A percentile compares a stretch with the other conserved stretches of the same genome.
These are phyloP conservation scores for Chaetoscypha palmicola DNA, from an alignment of 2,329 filamentous ascomycete species.

Conservation along the genomic window DNA sequence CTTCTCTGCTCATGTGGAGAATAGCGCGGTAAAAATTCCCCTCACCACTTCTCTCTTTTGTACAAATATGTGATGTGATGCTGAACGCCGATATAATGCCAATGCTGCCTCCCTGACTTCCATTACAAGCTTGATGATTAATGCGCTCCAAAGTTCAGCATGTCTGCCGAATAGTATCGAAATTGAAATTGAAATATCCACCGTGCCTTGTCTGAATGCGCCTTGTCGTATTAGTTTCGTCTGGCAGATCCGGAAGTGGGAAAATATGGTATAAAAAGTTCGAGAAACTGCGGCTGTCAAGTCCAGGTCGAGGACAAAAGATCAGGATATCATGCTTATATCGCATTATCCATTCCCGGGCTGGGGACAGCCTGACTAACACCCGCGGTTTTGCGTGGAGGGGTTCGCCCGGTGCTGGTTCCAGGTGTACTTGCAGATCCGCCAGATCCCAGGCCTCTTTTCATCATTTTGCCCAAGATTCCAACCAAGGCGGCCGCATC, in stretches of 20 bases:
- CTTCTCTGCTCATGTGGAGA: too few species aligned
- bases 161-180: background rate
- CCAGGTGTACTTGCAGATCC: slow-evolving; percentile 17
- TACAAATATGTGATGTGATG: slow-evolving; percentile 7
- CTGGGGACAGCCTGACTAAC: slow-evolving; percentile 8
- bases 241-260: too few species aligned
- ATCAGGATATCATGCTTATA: too few species aligned
- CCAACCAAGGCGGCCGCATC: slow-evolving; percentile 86
- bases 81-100: slow-evolving; percentile 5
- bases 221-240: too few species aligned
- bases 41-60: slow-evolving; percentile 1
- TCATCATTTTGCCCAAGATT: slow-evolving; percentile 82
- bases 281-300: too few species aligned
- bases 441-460: slow-evolving; percentile 45
- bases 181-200: background rate
- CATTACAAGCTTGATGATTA: background rate
- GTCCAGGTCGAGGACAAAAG: too few species aligned
- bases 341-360: slow-evolving; percentile 27
- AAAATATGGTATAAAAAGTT: too few species aligned
- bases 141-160: background rate
- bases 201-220: too few species aligned
- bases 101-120: slow-evolving; percentile 4
- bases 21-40: too few species aligned
- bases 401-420: slow-evolving; percentile 12
- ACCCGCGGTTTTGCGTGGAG: slow-evolving; percentile 5